Evolutionary conservation across 805 yeast genomes (phyloP).

Genomic region (Zygosaccharomyces lentus): DNA sequence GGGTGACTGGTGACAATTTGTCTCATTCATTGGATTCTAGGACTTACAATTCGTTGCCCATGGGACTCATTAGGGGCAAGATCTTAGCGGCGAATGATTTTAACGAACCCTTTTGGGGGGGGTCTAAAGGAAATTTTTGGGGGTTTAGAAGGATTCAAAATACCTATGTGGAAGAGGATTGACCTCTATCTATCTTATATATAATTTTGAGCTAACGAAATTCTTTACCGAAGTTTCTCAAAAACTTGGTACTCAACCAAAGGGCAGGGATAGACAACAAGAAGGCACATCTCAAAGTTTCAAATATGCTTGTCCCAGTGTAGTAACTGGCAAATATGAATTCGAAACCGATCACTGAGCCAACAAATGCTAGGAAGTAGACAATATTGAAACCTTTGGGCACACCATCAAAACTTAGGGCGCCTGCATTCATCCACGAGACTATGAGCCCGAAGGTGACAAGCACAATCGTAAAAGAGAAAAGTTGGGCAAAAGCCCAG

Average conservation of each 20-base stretch:
- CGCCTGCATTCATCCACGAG: constrained; percentile 39
- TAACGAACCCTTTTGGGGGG: constrained; percentile 43
- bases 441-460: constrained; percentile 43
- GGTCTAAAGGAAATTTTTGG: constrained; percentile 39
- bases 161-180: constrained; percentile 40
- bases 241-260: constrained; percentile 61
- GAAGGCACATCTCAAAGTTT: constrained; percentile 24
- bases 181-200: not conserved
- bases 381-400: constrained; percentile 26
- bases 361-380: constrained; percentile 23
- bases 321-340: constrained; percentile 30
- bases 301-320: constrained; percentile 32
- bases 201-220: not conserved
- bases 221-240: constrained; percentile 40
- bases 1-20: constrained; percentile 96
- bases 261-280: constrained; percentile 52
- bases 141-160: constrained; percentile 55
- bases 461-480: constrained; percentile 42
- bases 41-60: constrained; percentile 82
- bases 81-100: constrained; percentile 67
- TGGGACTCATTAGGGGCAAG: constrained; percentile 84
- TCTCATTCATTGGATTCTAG: constrained; percentile 85
- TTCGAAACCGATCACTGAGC: constrained; percentile 31
- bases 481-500: constrained; percentile 47
- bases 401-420: constrained; percentile 26